Base-by-base conservation (phyloP, 1,284 basidiomycete genomes). In the Cerrena zonata region DNA sequence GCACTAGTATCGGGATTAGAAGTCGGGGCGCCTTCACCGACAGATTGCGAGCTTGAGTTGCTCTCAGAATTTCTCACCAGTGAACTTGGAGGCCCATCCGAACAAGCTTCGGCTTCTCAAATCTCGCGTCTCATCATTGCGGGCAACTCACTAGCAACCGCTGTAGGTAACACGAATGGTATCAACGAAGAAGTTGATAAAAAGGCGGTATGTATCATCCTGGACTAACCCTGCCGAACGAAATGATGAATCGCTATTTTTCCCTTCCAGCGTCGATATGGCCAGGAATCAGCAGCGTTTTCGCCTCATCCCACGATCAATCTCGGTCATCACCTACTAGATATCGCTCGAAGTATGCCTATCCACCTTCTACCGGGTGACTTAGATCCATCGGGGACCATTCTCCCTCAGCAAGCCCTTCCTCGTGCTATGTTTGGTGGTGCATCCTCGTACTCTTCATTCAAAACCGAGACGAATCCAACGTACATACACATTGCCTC, bases 391-490 rank as follows among this genome's bases (percentile, higher is more conserved):
- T 82, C 92, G 5, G 91, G 90, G 0, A 78, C 82, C 0, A 91
- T 95, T 24, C 71, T 99, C 49, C 96, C 96, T 1, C 96, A 99
- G 65, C 95, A 98, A 65, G 80, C 91, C 0, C 78, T 99, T 58
- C 96, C 96, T 36, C 81, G 84, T 41, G 88, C 91, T 3, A 93
- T 99, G 81, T 89, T 99, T 55, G 89, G 91, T 19, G 73, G 78
- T 1, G 83, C 82, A 25, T 74, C 80, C 47, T 73, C 76, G 34
- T 76, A 79, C 56, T 71, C 81, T n/a, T 76, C 79, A 2, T 86
- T 98, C 60, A 70, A 74, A 39, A 86, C 84, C 61, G 86, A 89
- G 65, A 94, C 93, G 4, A 99, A 99, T 65, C 96, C 96, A 2
- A 81, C 83, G 23, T 97, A 92, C 78, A 71, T 96, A 49, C 81